Evolutionary conservation across 106 monocot genomes (phyloP), one percentile per base, ranked within the genome.

Genomic region (Xerophyta viscosa): DNA sequence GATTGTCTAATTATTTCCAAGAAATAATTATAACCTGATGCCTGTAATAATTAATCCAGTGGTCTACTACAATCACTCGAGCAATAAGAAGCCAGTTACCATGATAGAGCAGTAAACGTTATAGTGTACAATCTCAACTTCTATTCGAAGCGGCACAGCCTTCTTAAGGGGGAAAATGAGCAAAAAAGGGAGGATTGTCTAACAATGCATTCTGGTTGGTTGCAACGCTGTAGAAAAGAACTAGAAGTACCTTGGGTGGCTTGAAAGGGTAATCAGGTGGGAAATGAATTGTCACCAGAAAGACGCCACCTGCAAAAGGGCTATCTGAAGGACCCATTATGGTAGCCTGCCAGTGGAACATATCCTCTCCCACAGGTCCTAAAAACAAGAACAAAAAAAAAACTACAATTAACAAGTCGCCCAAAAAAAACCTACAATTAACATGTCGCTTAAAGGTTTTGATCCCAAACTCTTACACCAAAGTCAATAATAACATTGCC

Each of bases 271-370:
- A 69, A 53, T 68, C 68, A 7, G 68, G 68, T 36, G 68, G 68
- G 49, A 67, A 67, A 36, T 50, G 48, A 42, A 63, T 63, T 4
- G 52, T 52, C 17, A 63, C 63, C 15, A 69, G 54, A 54, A 69
- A 69, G 4, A 69, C 61, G 14, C 69, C 69, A 43, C 69, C 69
- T 22, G 69, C 25, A 54, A 58, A 69, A 8, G 69, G 69, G 61
- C 69, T 69, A 30, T 69, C 69, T 6, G 61, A 5, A 47, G 69
- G 69, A 11, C 69, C 69, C 69, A 69, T 65, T 10, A 65, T 65
- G 5, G 68, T 68, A 41, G 67, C 67, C 26, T 67, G 67, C 67
- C 67, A 67, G 30, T 67, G 67, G 58, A 67, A 67, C 59, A 68
- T 68, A 17, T 68, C 68, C 31, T 68, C 68, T 7, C 33, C 69